These are phyloP conservation scores for Centrapalus pauciflorus DNA, from an alignment of 129 eudicot genomes.

Conservation along the genomic window DNA sequence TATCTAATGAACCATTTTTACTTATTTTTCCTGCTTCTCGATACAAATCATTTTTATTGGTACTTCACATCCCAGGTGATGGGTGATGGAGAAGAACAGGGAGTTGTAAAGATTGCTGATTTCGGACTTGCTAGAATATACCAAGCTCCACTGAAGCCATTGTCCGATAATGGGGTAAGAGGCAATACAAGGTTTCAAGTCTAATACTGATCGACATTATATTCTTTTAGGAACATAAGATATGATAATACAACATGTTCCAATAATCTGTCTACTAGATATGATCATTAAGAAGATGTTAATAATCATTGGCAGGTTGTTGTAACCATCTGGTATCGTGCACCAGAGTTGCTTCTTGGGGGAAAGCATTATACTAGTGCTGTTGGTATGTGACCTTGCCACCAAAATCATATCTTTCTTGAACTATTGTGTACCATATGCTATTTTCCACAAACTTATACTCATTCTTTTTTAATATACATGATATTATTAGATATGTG, in stretches of 20 bases:
- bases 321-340: constrained; percentile 99
- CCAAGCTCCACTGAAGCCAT: constrained; percentile 92
- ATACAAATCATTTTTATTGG: not conserved
- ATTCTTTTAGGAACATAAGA: not conserved
- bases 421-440: not conserved
- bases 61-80: constrained; percentile 53
- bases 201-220: not conserved
- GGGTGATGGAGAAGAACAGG: constrained; percentile 99
- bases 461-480: not conserved
- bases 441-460: not conserved
- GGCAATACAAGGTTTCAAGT: not conserved
- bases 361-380: constrained; percentile 98
- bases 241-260: too few species aligned
- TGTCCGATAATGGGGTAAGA: constrained; percentile 88
- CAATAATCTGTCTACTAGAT: too few species aligned
- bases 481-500: constrained; percentile 70
- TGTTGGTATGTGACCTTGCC: constrained; percentile 64
- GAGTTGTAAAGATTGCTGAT: constrained; percentile 96
- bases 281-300: too few species aligned
- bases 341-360: constrained; percentile 99
- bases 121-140: constrained; percentile 96
- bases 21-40: not conserved
- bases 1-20: not conserved
- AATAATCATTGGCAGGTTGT: constrained; percentile 59
- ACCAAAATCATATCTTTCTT: not conserved